phyloP scores from a whole-genome alignment of 1,139 yeast species.

The Yamadazyma oceani region DNA sequence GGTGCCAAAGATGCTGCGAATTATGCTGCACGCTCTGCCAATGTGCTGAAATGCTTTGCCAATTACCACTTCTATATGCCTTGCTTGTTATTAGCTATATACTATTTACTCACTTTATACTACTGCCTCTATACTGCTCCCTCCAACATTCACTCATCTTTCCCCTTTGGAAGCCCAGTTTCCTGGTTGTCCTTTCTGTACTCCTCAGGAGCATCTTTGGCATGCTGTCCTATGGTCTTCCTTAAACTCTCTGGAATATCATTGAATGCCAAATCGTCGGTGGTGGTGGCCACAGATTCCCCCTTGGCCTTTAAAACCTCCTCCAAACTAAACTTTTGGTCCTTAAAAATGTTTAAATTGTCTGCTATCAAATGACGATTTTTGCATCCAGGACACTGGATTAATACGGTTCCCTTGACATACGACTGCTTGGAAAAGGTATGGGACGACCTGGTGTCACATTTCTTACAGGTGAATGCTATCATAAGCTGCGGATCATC shows the following conservation, averaged over 20 bases:
- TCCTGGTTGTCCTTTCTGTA: slow-evolving; percentile 7
- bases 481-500: slow-evolving; percentile 79
- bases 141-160: slow-evolving; percentile 3
- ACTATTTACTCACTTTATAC: not conserved
- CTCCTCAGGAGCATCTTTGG: slow-evolving; percentile 57
- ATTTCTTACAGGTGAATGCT: slow-evolving; percentile 90
- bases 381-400: slow-evolving; percentile 91
- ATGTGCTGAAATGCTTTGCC: too few relatives aligned
- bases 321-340: slow-evolving; percentile 69
- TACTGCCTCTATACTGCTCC: not conserved
- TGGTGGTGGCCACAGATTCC: slow-evolving; percentile 60
- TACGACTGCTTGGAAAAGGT: slow-evolving; percentile 90
- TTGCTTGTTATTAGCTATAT: too few relatives aligned
- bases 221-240: slow-evolving; percentile 57
- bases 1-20: too few relatives aligned
- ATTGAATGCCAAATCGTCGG: slow-evolving; percentile 67
- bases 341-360: slow-evolving; percentile 81
- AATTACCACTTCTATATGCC: too few relatives aligned
- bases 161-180: slow-evolving; percentile 11
- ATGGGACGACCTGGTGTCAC: slow-evolving; percentile 82
- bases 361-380: slow-evolving; percentile 91
- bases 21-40: too few relatives aligned
- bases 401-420: slow-evolving; percentile 78
- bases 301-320: slow-evolving; percentile 80
- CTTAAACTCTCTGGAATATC: slow-evolving; percentile 71